Percentiles rank a stretch among this genome's conserved stretches.
Evolutionary conservation across 768 basidiomycete genomes (phyloP).

Genomic region (Hericium coralloides): DNA sequence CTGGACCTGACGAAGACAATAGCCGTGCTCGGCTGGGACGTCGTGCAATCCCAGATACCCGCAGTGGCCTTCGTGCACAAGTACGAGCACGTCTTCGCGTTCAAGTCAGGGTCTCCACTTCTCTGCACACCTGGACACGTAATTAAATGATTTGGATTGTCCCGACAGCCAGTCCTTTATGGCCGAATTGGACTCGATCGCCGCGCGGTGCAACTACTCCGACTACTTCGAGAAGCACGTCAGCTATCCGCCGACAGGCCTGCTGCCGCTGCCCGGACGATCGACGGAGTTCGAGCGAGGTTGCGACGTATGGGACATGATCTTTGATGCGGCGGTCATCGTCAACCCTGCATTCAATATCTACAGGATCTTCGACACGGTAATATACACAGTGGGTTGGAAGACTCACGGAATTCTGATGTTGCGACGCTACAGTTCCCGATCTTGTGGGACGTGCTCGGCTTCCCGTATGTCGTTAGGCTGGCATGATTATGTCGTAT

Average conservation of each 20-base stretch:
- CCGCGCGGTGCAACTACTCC: constrained; percentile 51
- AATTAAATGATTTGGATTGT: background rate
- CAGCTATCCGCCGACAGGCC: constrained; percentile 59
- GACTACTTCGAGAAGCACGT: constrained; percentile 54
- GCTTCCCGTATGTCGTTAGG: constrained; percentile 48
- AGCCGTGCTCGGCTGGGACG: constrained; percentile 54
- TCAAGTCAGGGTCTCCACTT: constrained; percentile 41
- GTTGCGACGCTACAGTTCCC: constrained; percentile 32
- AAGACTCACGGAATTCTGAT: background rate
- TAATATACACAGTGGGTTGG: constrained; percentile 6
- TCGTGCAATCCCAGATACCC: constrained; percentile 65
- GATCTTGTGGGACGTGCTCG: constrained; percentile 70
- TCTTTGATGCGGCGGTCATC: constrained; percentile 50
- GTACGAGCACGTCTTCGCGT: constrained; percentile 57
- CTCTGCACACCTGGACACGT: background rate
- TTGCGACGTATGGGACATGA: constrained; percentile 62
- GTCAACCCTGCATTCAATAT: constrained; percentile 73
- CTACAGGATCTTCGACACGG: constrained; percentile 70
- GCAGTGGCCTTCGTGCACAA: constrained; percentile 69
- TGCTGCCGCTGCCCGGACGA: constrained; percentile 59
- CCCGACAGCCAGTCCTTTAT: constrained; percentile 51
- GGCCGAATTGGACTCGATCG: constrained; percentile 42
- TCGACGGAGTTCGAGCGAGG: constrained; percentile 35
- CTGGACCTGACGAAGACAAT: background rate
- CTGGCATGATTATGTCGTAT: background rate